Base-by-base conservation (phyloP, 2,329 filamentous ascomycete species). In the Monosporascus ibericus region DNA sequence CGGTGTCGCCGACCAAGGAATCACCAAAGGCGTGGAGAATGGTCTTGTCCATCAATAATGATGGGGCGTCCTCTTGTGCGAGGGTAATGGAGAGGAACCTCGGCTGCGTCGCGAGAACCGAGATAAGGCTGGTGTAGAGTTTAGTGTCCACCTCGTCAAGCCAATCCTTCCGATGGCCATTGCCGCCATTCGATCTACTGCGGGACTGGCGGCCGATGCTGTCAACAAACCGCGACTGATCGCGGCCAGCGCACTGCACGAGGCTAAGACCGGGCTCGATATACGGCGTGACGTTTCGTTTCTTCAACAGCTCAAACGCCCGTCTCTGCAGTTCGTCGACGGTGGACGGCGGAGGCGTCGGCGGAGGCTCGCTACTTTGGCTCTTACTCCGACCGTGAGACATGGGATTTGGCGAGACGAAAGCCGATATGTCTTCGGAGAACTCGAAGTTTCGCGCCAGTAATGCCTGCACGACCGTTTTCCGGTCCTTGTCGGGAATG, bases 381-480 rank as follows among this genome's bases (percentile, higher is more conserved):
- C 69, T 64, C 59, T 60, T 54, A 46, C 68, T 62, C 58, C 70
- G 48, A 52, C 59, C 52, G 55, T 76, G 71, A 69, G 70, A 62
- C 74, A 64, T 56, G 5, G 58, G 52, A 17, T 58, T 56, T 8
- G 74, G 72, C 72, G 82, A 85, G 52, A 86, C 80, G 65, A 86
- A 95, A 37, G 73, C 81, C 49, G 86, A 82, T 56, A 84, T 82
- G 50, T 81, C 81, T 57, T 87, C 84, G 57, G 90, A 87, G 61
- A 96, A 92, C 61, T 87, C 85, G 65, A 96, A 96, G 1, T 91
- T 91, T 47, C 87, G 83, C 18, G 85, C 81, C 54, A 92, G 78
- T 5, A 97, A 77, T 0, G 90, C 87, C 53, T 84, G 78, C 36
- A 90, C 83, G 47, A 97, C 92, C 39, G 85, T 86, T 25, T 80